These are phyloP conservation scores for Pseudogymnoascus sp. DNA, from an alignment of 2,329 filamentous ascomycete genomes.

Conservation along the genomic window DNA sequence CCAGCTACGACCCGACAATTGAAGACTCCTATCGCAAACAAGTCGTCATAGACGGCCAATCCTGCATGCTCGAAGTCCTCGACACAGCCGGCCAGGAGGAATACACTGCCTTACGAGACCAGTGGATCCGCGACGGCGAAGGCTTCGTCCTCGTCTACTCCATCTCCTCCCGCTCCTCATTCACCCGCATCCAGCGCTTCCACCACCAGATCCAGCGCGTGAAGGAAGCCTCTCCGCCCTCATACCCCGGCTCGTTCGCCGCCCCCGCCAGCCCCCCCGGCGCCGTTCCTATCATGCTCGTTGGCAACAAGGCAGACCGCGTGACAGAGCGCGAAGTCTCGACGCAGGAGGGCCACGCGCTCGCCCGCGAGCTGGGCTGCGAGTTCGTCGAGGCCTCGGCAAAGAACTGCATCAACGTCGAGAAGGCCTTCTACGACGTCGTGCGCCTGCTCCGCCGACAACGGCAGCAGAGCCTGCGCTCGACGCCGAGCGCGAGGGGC, in stretches of 20 bases:
- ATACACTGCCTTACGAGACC: slow-evolving; percentile 91
- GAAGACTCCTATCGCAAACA: slow-evolving; percentile 85
- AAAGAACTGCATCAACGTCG: slow-evolving; percentile 97
- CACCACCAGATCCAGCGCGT: slow-evolving; percentile 96
- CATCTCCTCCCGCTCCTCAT: slow-evolving; percentile 93
- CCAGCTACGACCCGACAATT: slow-evolving; percentile 70
- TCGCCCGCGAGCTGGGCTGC: slow-evolving; percentile 86
- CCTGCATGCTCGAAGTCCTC: slow-evolving; percentile 94
- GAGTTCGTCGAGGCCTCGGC: slow-evolving; percentile 96
- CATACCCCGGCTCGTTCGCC: slow-evolving; percentile 58
- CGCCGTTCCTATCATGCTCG: slow-evolving; percentile 90
- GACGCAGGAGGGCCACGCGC: slow-evolving; percentile 85
- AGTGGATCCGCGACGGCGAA: slow-evolving; percentile 97
- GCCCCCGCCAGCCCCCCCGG: slow-evolving; percentile 43
- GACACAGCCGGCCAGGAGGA: slow-evolving; percentile 98
- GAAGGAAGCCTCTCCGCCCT: slow-evolving; percentile 78
- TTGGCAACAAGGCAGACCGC: slow-evolving; percentile 96
- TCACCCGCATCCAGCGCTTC: slow-evolving; percentile 88
- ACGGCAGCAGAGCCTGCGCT: slow-evolving; percentile 41
- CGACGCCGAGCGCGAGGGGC: slow-evolving; percentile 17
- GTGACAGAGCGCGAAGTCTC: slow-evolving; percentile 94
- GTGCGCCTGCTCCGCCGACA: slow-evolving; percentile 83
- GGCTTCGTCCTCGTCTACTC: slow-evolving; percentile 97
- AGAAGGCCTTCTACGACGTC: slow-evolving; percentile 97
- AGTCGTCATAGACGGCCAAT: slow-evolving; percentile 86